These are phyloP conservation scores for Kodamaea plutei DNA, from an alignment of 1,139 yeast species.

Conservation along the genomic window DNA sequence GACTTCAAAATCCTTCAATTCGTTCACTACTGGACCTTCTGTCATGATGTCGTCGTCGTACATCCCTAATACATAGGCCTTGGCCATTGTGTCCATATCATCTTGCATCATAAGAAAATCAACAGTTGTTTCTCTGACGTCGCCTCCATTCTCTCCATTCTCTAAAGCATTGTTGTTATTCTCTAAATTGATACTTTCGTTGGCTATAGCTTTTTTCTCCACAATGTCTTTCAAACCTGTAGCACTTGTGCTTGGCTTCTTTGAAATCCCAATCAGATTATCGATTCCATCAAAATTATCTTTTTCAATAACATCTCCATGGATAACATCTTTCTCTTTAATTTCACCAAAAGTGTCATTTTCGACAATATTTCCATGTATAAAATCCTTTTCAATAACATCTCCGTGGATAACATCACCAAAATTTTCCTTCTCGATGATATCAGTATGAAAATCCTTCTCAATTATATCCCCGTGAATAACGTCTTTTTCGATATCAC, in stretches of 20 bases:
- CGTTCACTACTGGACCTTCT: conserved; percentile 55
- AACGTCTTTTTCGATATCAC: no score
- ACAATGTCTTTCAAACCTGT: no score
- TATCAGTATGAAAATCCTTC: no score
- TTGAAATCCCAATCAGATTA: conserved; percentile 1
- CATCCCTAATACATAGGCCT: conserved; percentile 55
- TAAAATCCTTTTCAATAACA: no score
- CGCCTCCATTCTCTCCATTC: conserved; percentile 2
- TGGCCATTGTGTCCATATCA: conserved; percentile 55
- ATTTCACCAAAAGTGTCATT: neutral
- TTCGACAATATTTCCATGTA: no score
- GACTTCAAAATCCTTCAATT: conserved; percentile 50
- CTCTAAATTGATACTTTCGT: neutral
- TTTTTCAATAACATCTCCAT: conserved; percentile 1
- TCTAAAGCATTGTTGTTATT: no score
- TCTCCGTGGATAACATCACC: neutral
- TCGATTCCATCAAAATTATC: no score
- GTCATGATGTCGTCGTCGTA: conserved; percentile 59
- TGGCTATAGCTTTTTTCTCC: no score
- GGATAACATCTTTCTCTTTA: neutral
- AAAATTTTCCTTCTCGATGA: no score
- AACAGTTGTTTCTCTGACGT: conserved; percentile 14
- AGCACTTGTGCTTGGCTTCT: conserved; percentile 1
- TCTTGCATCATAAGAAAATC: conserved; percentile 41
- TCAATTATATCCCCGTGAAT: no score